Percentiles rank a stretch among this genome's conserved stretches.
Conservation (phyloP, 2,329 filamentous ascomycete species). For the Sarocladiaceae sp. region DNA sequence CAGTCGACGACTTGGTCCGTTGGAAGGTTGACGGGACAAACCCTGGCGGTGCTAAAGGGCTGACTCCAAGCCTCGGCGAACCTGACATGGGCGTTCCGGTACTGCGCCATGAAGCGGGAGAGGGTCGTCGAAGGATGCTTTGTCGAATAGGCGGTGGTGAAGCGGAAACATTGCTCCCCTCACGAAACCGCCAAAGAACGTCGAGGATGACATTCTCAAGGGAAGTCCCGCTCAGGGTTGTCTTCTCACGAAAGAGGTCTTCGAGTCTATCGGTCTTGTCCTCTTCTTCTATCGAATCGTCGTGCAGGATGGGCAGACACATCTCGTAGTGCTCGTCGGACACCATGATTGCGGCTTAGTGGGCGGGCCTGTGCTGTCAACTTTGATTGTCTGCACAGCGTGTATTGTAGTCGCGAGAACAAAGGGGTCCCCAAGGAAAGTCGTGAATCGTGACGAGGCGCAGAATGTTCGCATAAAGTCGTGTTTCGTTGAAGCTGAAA, state of each 20-base stretch:
- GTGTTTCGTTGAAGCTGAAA: slow-evolving; percentile 2
- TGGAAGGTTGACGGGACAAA: slow-evolving; percentile 70
- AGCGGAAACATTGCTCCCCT: slow-evolving; percentile 55
- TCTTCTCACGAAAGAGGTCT: slow-evolving; percentile 74
- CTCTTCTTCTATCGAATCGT: slow-evolving; percentile 79
- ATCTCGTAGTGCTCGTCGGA: slow-evolving; percentile 89
- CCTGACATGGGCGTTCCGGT: slow-evolving; percentile 74
- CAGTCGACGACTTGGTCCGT: slow-evolving; percentile 70
- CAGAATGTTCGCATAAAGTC: not conserved
- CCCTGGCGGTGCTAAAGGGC: slow-evolving; percentile 77
- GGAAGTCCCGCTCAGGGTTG: slow-evolving; percentile 64
- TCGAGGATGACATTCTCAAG: slow-evolving; percentile 89
- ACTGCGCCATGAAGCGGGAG: slow-evolving; percentile 88
- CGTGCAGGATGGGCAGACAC: slow-evolving; percentile 81
- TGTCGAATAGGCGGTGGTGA: slow-evolving; percentile 83
- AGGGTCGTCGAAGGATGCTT: slow-evolving; percentile 82
- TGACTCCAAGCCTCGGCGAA: slow-evolving; percentile 74
- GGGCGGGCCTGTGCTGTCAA: too few relatives aligned
- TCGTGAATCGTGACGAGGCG: slow-evolving; percentile 7
- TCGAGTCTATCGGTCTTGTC: slow-evolving; percentile 91
- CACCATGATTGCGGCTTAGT: slow-evolving; percentile 58
- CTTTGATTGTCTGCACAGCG: too few relatives aligned
- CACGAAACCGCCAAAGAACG: slow-evolving; percentile 79
- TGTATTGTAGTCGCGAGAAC: too few relatives aligned
- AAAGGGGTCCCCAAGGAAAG: too few relatives aligned